These are phyloP conservation scores for Aspergillus pseudoterreus DNA, from an alignment of 2,329 filamentous ascomycete genomes.

Conservation along the genomic window DNA sequence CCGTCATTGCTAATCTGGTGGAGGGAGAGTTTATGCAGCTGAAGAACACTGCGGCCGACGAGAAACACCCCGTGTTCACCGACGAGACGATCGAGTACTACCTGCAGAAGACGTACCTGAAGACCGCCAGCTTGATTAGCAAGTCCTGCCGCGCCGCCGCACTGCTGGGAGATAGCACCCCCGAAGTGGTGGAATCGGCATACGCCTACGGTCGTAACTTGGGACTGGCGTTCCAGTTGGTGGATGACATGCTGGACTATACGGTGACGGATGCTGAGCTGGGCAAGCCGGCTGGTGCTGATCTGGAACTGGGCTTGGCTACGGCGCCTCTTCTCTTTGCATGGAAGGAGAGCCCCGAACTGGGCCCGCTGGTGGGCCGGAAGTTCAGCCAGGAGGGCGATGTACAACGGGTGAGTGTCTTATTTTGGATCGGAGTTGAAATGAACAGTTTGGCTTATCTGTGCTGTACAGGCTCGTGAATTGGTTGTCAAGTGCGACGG, in stretches of 20 bases:
- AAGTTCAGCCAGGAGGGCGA: conserved; percentile 85
- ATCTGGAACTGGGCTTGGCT: conserved; percentile 86
- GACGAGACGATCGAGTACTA: conserved; percentile 91
- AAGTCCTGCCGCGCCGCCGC: conserved; percentile 92
- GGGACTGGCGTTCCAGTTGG: conserved; percentile 91
- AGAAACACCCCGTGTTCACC: conserved; percentile 77
- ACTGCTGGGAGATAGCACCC: conserved; percentile 72
- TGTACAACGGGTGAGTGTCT: conserved; percentile 66
- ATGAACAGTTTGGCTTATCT: neutral
- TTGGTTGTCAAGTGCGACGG: conserved; percentile 80
- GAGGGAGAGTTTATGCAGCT: conserved; percentile 99
- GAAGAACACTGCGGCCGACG: conserved; percentile 89
- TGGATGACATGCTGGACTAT: conserved; percentile 97
- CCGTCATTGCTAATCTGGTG: conserved; percentile 94
- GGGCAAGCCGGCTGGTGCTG: conserved; percentile 91
- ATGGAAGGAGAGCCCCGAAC: conserved; percentile 81
- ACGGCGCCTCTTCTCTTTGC: conserved; percentile 93
- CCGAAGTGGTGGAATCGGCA: conserved; percentile 79
- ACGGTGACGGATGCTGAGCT: conserved; percentile 79
- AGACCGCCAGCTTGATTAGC: conserved; percentile 91
- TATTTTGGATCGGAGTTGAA: neutral
- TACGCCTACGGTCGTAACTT: conserved; percentile 92
- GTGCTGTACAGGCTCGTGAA: conserved; percentile 67
- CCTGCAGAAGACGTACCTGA: conserved; percentile 96
- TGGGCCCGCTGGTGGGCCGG: conserved; percentile 84